phyloP scores from a whole-genome alignment of 257 asterid species.

The Voacanga thouarsii region DNA sequence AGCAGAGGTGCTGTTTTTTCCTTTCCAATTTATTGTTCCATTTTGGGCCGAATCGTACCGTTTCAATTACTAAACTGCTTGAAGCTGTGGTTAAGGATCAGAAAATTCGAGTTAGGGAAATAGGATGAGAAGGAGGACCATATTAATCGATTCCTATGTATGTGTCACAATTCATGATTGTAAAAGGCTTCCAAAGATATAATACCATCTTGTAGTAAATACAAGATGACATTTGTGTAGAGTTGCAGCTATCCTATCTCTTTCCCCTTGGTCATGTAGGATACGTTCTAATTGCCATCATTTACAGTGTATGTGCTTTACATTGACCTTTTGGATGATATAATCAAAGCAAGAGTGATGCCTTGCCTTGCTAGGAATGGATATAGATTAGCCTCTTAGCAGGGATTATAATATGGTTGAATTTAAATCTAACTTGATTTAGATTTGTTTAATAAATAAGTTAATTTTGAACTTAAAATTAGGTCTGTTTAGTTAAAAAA shows the following conservation, averaged over 20 bases:
- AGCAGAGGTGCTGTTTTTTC: conserved; percentile 48
- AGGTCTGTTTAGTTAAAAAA: no score
- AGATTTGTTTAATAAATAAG: no score
- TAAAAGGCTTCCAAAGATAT: background rate
- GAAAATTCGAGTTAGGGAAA: no score
- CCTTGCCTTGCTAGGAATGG: no score
- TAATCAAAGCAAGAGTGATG: background rate
- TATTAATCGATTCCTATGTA: no score
- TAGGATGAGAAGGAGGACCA: no score
- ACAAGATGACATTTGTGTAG: no score
- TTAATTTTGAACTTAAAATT: no score
- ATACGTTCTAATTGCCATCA: background rate
- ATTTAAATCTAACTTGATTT: no score
- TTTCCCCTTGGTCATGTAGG: background rate
- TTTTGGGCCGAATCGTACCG: background rate
- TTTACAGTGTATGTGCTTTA: background rate
- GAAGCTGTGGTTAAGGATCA: background rate
- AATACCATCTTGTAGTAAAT: background rate
- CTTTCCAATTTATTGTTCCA: background rate
- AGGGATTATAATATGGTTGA: no score
- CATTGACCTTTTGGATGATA: background rate
- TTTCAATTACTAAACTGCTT: background rate
- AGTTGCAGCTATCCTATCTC: background rate
- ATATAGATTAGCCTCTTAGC: no score
- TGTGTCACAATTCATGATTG: background rate